Evolutionary conservation across 2,329 filamentous ascomycete species (phyloP).

Genomic region (Talaromyces islandicus): DNA sequence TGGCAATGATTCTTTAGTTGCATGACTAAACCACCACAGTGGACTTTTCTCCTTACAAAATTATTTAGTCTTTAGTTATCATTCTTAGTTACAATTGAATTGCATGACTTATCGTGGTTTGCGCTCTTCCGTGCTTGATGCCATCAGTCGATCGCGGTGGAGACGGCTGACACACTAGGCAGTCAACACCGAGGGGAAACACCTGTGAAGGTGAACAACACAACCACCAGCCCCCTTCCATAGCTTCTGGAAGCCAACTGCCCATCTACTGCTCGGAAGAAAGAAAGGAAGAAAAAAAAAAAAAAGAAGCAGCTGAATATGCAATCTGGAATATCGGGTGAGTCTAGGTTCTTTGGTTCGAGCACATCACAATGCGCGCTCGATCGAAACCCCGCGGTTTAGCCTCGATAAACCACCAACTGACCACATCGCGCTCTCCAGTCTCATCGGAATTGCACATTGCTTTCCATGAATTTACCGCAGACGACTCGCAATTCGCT

Average conservation of each 20-base stretch:
- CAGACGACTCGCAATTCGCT: constrained; percentile 36
- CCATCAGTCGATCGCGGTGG: neutral
- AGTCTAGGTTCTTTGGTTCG: neutral
- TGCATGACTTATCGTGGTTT: neutral
- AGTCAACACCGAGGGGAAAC: neutral
- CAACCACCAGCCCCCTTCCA: neutral
- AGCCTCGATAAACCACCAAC: neutral
- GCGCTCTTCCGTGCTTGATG: neutral
- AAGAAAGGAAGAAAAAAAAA: neutral
- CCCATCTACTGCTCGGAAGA: neutral
- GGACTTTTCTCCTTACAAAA: neutral
- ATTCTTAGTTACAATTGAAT: neutral
- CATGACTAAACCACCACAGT: neutral
- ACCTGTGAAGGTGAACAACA: neutral
- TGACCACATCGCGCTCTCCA: constrained; percentile 15
- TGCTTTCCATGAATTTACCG: constrained; percentile 40
- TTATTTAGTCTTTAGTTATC: neutral
- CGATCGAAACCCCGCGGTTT: constrained; percentile 3
- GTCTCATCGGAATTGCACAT: constrained; percentile 42
- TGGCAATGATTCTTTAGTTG: neutral
- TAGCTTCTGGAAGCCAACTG: neutral
- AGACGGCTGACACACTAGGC: neutral
- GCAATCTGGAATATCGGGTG: constrained; percentile 47
- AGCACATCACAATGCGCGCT: neutral
- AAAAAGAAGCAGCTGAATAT: constrained; percentile 28